Percentiles rank a stretch among this genome's conserved stretches.
Conservation (phyloP, 163 green algal genomes). For the Trebouxiophyceae sp. region DNA sequence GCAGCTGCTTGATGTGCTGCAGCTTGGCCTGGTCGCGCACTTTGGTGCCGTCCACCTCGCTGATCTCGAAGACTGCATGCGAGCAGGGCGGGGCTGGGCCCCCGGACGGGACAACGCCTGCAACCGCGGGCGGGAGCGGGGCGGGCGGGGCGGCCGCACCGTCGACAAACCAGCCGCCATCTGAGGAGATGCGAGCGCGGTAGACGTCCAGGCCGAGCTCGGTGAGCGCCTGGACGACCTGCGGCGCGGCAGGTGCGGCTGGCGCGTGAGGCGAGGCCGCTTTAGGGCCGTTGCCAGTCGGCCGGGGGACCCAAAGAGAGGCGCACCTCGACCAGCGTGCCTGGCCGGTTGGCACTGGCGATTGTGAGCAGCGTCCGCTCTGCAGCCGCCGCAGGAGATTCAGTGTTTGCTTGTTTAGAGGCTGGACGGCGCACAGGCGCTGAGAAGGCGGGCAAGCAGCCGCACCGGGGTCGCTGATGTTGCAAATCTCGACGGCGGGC, state of each 20-base stretch:
- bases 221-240: constrained; percentile 92
- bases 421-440: no score
- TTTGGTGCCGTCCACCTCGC: constrained; percentile 28
- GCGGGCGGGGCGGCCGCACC: constrained; percentile 34
- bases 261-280: constrained; percentile 94
- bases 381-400: constrained; percentile 60
- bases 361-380: constrained; percentile 84
- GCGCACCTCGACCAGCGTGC: constrained; percentile 87
- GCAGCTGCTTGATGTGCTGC: constrained; percentile 39
- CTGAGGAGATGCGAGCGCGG: constrained; percentile 76
- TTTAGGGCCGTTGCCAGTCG: constrained; percentile 30
- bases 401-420: no score
- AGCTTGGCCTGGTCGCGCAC: constrained; percentile 36
- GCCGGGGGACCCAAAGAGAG: neutral
- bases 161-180: constrained; percentile 95
- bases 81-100: no score
- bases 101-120: neutral
- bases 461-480: constrained; percentile 27
- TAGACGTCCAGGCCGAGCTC: constrained; percentile 83
- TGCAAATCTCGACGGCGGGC: constrained; percentile 78
- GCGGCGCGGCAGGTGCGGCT: constrained; percentile 82
- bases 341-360: constrained; percentile 86
- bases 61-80: constrained; percentile 49
- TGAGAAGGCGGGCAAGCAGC: no score
- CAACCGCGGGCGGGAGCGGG: neutral